These are phyloP conservation scores for Graphilbum fragrans DNA, from an alignment of 2,329 filamentous ascomycete species.

Conservation along the genomic window DNA sequence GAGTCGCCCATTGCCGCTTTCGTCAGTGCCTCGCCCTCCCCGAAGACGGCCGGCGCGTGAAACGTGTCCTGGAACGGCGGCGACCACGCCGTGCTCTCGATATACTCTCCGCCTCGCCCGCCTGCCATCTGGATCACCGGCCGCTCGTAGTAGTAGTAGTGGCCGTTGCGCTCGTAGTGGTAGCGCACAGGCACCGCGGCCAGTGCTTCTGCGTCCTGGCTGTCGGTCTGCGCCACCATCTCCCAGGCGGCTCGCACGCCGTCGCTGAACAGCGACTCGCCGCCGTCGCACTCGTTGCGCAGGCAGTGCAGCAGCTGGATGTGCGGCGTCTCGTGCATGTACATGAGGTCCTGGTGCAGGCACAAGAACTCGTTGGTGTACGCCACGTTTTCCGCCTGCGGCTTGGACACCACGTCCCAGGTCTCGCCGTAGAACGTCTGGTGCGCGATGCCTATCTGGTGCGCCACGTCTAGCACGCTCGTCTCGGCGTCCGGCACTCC, in stretches of 20 bases:
- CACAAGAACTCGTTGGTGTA: constrained; percentile 75
- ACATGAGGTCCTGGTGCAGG: constrained; percentile 89
- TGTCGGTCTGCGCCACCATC: constrained; percentile 11
- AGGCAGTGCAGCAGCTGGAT: constrained; percentile 87
- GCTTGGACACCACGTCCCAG: constrained; percentile 78
- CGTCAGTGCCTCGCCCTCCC: not conserved
- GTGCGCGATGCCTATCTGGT: constrained; percentile 64
- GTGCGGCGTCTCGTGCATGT: constrained; percentile 66
- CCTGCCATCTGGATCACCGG: constrained; percentile 33
- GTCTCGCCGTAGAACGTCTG: constrained; percentile 86
- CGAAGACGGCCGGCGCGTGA: constrained; percentile 9
- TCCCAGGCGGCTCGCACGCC: constrained; percentile 46
- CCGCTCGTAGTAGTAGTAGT: constrained; percentile 48
- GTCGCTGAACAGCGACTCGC: constrained; percentile 80
- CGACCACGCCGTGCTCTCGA: constrained; percentile 46
- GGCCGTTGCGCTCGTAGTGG: constrained; percentile 55
- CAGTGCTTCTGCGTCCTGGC: constrained; percentile 42
- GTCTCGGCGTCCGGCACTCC: constrained; percentile 57
- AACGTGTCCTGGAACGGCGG: constrained; percentile 59
- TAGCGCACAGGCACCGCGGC: constrained; percentile 51
- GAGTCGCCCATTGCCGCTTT: not conserved
- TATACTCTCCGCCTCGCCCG: constrained; percentile 11
- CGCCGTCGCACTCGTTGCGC: constrained; percentile 65
- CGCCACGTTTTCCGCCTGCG: constrained; percentile 79
- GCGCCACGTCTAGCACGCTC: constrained; percentile 55